Evolutionary conservation across 257 asterid genomes (phyloP).

Genomic region (Apocynum venetum): DNA sequence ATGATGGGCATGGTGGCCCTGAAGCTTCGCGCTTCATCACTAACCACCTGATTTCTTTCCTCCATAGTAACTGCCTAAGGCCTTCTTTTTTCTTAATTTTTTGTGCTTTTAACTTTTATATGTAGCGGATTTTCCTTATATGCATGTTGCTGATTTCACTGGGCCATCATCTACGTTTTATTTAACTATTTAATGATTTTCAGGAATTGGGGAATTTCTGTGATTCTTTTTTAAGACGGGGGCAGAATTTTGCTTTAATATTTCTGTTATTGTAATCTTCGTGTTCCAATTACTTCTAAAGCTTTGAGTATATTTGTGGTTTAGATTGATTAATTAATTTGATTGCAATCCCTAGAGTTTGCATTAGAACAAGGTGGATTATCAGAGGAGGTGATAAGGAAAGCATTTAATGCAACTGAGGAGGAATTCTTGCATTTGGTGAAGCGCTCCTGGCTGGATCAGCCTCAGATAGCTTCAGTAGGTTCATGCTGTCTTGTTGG

Average conservation of each 20-base stretch:
- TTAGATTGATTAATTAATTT: not conserved
- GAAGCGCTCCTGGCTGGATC: conserved; percentile 29
- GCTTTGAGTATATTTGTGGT: not conserved
- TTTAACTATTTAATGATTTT: not conserved
- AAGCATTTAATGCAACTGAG: conserved; percentile 32
- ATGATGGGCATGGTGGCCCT: conserved; percentile 49
- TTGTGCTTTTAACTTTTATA: not conserved
- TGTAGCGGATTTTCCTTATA: not conserved
- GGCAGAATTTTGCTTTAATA: not conserved
- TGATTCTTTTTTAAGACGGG: not conserved
- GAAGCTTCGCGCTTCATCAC: conserved; percentile 42
- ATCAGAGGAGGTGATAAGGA: conserved; percentile 40
- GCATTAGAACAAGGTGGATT: conserved; percentile 34
- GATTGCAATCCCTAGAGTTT: conserved; percentile 22
- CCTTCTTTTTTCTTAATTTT: not conserved
- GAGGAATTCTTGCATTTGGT: conserved; percentile 35
- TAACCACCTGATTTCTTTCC: conserved; percentile 31
- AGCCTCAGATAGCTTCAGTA: conserved; percentile 39
- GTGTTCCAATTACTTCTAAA: not conserved
- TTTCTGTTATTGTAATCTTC: not conserved
- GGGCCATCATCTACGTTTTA: not conserved
- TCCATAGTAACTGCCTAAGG: conserved; percentile 26
- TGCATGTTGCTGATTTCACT: not conserved
- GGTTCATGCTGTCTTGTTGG: conserved; percentile 45
- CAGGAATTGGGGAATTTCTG: not conserved